Conservation (phyloP, 1,284 basidiomycete species). For the Ustilago sp. region DNA sequence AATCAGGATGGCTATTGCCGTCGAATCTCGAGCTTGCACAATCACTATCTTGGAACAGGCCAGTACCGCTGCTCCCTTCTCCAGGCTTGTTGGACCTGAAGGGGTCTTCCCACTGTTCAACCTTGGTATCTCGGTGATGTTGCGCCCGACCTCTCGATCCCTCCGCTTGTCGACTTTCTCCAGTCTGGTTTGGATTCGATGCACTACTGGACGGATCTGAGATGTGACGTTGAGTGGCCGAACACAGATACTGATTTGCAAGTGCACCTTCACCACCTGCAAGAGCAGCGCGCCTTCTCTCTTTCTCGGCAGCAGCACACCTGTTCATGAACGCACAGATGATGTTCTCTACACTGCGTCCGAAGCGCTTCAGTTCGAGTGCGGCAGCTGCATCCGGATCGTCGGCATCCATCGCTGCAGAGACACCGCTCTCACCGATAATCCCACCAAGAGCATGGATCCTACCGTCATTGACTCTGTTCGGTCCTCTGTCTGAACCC, state of each 20-base stretch:
- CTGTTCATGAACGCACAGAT: constrained; percentile 66
- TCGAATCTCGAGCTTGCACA: neutral
- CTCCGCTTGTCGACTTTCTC: neutral
- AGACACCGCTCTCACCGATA: constrained; percentile 52
- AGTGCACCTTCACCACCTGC: neutral
- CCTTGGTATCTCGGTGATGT: neutral
- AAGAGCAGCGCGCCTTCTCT: constrained; percentile 6
- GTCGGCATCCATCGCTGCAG: constrained; percentile 51
- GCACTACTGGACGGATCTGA: constrained; percentile 4
- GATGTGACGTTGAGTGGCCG: neutral
- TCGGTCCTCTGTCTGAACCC: constrained; percentile 43
- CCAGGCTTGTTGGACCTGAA: constrained; percentile 20
- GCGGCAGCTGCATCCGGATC: constrained; percentile 59
- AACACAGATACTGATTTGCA: neutral
- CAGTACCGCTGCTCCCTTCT: constrained; percentile 13
- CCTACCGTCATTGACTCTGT: constrained; percentile 54
- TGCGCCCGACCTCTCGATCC: constrained; percentile 19
- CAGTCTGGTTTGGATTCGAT: neutral
- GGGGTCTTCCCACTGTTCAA: constrained; percentile 8
- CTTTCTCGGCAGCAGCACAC: constrained; percentile 26
- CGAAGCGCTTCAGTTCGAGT: constrained; percentile 60
- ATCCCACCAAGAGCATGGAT: constrained; percentile 51
- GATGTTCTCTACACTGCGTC: constrained; percentile 61
- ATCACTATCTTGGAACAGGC: constrained; percentile 5
- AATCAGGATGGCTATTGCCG: neutral